Percentiles rank a stretch among this genome's conserved stretches.
These are phyloP conservation scores for Mollisiaceae sp. DNA, from an alignment of 2,329 filamentous ascomycete genomes.

Conservation along the genomic window DNA sequence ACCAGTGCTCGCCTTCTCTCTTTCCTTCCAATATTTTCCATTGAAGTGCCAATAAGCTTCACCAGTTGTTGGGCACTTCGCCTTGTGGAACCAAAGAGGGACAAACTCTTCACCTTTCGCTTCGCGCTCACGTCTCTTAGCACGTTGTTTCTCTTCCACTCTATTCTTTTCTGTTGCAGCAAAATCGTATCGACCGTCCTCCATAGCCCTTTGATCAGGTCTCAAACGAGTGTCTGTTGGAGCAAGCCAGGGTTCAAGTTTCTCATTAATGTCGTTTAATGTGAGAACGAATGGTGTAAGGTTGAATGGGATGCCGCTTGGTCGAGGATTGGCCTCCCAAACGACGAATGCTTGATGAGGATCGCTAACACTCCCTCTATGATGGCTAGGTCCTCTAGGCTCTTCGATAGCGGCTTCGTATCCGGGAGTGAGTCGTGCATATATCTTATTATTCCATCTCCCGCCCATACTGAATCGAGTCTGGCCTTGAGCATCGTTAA, in stretches of 20 bases:
- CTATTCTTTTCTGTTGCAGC: slow-evolving; percentile 94
- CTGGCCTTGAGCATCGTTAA: slow-evolving; percentile 77
- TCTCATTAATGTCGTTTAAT: slow-evolving; percentile 89
- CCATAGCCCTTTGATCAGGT: slow-evolving; percentile 97
- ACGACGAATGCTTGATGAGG: slow-evolving; percentile 83
- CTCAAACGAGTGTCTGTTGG: slow-evolving; percentile 93
- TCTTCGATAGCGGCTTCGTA: slow-evolving; percentile 77
- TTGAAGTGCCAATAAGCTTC: slow-evolving; percentile 91
- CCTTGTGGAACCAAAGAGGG: slow-evolving; percentile 84
- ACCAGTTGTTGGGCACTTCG: slow-evolving; percentile 77
- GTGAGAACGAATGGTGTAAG: slow-evolving; percentile 95
- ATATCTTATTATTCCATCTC: slow-evolving; percentile 97
- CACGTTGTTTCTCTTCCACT: slow-evolving; percentile 89
- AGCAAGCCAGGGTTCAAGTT: slow-evolving; percentile 76
- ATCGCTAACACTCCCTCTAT: slow-evolving; percentile 60
- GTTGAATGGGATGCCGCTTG: slow-evolving; percentile 91
- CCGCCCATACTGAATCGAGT: slow-evolving; percentile 90
- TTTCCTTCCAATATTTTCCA: slow-evolving; percentile 83
- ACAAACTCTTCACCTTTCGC: slow-evolving; percentile 78
- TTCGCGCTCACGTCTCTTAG: slow-evolving; percentile 75
- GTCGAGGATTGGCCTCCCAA: slow-evolving; percentile 86
- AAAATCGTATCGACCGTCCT: slow-evolving; percentile 95
- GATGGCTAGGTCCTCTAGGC: slow-evolving; percentile 49
- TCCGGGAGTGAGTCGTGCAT: slow-evolving; percentile 89
- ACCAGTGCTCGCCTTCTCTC: slow-evolving; percentile 45